Conservation (phyloP, 371 early-diverging fungal genomes). For the Syncephalastrum racemosum region DNA sequence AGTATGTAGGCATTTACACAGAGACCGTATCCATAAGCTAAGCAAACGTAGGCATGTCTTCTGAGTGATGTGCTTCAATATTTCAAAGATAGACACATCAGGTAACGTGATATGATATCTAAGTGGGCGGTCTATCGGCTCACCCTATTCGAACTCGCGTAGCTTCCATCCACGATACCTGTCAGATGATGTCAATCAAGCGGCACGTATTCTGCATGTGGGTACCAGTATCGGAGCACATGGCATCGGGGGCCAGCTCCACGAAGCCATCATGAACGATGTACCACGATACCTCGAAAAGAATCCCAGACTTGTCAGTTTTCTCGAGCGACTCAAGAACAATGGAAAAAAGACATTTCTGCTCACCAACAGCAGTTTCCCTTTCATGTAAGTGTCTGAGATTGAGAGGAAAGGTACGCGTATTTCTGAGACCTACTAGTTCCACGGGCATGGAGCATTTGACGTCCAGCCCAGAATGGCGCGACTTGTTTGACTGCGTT, state of each 20-base stretch:
- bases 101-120: constrained; percentile 15
- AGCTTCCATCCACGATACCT: constrained; percentile 66
- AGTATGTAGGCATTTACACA: constrained; percentile 15
- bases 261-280: constrained; percentile 46
- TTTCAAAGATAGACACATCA: constrained; percentile 54
- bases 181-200: constrained; percentile 60
- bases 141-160: background rate
- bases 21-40: background rate
- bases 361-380: constrained; percentile 60
- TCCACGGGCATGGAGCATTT: constrained; percentile 54
- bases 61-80: constrained; percentile 64
- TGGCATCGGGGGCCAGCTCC: constrained; percentile 57
- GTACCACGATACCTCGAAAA: constrained; percentile 52
- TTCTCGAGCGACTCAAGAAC: constrained; percentile 46
- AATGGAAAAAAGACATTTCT: constrained; percentile 58
- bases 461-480: constrained; percentile 54
- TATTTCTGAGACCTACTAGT: constrained; percentile 12
- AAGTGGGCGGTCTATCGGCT: background rate
- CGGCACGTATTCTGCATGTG: constrained; percentile 56
- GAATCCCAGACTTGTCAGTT: constrained; percentile 46
- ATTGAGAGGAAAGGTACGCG: background rate
- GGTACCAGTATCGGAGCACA: constrained; percentile 20
- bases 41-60: constrained; percentile 31
- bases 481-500: constrained; percentile 65
- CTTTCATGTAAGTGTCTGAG: constrained; percentile 43